Conservation (phyloP, 2,329 filamentous ascomycete species). For the Pseudogymnoascus sp. region DNA sequence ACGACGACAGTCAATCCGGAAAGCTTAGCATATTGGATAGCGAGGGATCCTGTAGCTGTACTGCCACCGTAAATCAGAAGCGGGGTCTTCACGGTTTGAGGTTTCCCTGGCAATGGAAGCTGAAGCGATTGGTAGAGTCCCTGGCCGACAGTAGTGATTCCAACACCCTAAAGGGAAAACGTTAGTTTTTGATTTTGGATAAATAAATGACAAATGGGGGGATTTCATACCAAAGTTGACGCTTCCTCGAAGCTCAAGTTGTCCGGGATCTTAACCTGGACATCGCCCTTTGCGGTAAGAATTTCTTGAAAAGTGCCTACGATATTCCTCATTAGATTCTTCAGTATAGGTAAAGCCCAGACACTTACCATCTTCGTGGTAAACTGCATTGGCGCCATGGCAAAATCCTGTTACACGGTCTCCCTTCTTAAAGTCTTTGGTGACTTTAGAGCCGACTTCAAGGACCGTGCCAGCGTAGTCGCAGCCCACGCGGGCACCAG, state of each 20-base stretch:
- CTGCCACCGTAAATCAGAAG: conserved; percentile 44
- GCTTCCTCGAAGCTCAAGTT: conserved; percentile 40
- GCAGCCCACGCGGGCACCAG: conserved; percentile 31
- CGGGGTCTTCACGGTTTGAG: conserved; percentile 21
- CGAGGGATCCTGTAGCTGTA: conserved; percentile 42
- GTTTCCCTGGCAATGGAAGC: conserved; percentile 25
- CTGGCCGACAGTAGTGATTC: conserved; percentile 38
- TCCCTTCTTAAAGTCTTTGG: conserved; percentile 37
- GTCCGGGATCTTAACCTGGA: conserved; percentile 39
- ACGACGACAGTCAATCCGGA: conserved; percentile 33
- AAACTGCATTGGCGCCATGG: conserved; percentile 29
- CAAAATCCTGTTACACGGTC: conserved; percentile 39
- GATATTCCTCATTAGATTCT: conserved; percentile 14
- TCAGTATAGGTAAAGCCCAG: conserved; percentile 24
- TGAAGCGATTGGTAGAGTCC: conserved; percentile 39
- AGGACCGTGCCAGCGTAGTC: conserved; percentile 43
- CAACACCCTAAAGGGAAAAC: conserved; percentile 14
- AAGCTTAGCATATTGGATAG: conserved; percentile 42
- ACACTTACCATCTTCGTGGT: conserved; percentile 38
- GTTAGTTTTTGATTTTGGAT: not conserved
- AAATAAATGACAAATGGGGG: not conserved
- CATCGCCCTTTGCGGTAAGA: conserved; percentile 30
- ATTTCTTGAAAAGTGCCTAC: conserved; percentile 22
- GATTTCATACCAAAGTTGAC: conserved; percentile 24
- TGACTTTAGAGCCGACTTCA: conserved; percentile 37